Conservation (phyloP, 768 basidiomycete species). For the Mycena pura region DNA sequence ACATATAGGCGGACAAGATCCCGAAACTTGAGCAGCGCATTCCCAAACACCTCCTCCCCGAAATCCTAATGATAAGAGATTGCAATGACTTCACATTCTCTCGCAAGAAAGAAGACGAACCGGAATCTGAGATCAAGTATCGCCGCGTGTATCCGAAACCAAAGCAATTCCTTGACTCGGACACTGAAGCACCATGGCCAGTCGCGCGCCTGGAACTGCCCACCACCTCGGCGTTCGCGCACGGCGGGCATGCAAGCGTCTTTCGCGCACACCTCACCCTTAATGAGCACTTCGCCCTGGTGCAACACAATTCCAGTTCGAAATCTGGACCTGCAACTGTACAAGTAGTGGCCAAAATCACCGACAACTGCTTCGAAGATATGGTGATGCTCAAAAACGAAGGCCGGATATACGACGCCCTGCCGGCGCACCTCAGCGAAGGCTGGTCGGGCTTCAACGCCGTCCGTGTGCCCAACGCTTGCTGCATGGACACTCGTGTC, state of each 20-base stretch:
- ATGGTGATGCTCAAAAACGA: too few species aligned
- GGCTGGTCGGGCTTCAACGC: too few species aligned
- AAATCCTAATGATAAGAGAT: not conserved
- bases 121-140: not conserved
- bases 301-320: not conserved
- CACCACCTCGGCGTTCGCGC: not conserved
- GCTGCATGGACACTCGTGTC: not conserved
- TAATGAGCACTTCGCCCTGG: not conserved
- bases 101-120: not conserved
- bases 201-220: not conserved
- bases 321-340: too few species aligned
- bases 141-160: conserved; percentile 5
- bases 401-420: too few species aligned
- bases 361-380: too few species aligned
- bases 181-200: too few species aligned
- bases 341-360: too few species aligned
- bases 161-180: too few species aligned
- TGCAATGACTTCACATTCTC: not conserved
- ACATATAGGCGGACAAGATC: too few species aligned
- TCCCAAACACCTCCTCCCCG: conserved; percentile 3
- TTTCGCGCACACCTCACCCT: not conserved
- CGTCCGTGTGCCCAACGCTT: not conserved
- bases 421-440: too few species aligned
- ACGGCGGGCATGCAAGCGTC: not conserved
- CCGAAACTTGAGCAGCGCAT: conserved; percentile 21